phyloP scores from a whole-genome alignment of 129 eudicot species.

The Apium graveolens region DNA sequence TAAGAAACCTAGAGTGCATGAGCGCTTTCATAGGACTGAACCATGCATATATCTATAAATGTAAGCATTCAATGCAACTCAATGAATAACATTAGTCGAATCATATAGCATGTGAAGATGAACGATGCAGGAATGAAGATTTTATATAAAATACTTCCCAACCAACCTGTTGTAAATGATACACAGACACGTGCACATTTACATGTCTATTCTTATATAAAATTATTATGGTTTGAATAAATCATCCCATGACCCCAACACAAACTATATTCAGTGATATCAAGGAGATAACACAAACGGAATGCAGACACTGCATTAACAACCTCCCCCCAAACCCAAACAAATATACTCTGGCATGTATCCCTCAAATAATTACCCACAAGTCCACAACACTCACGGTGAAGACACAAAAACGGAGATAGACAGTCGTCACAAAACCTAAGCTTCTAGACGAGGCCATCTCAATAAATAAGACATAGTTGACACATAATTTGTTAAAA shows the following conservation, averaged over 20 bases:
- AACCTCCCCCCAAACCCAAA: too few relatives aligned
- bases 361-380: too few relatives aligned
- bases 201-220: too few relatives aligned
- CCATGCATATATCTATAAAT: not conserved
- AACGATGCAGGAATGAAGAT: not conserved
- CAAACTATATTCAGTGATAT: too few relatives aligned
- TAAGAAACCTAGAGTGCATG: not conserved
- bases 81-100: not conserved
- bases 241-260: not conserved
- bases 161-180: not conserved
- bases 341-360: too few relatives aligned
- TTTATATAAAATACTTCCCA: not conserved
- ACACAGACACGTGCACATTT: not conserved
- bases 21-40: not conserved
- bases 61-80: not conserved
- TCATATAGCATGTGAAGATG: not conserved
- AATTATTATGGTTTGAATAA: not conserved
- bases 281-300: not conserved
- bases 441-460: too few relatives aligned
- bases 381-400: too few relatives aligned
- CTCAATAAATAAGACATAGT: too few relatives aligned
- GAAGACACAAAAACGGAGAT: too few relatives aligned
- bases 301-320: too few relatives aligned
- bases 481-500: too few relatives aligned
- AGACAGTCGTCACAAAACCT: too few relatives aligned